These are phyloP conservation scores for Beauveria brongniartii DNA, from an alignment of 2,329 filamentous ascomycete genomes.

Conservation along the genomic window DNA sequence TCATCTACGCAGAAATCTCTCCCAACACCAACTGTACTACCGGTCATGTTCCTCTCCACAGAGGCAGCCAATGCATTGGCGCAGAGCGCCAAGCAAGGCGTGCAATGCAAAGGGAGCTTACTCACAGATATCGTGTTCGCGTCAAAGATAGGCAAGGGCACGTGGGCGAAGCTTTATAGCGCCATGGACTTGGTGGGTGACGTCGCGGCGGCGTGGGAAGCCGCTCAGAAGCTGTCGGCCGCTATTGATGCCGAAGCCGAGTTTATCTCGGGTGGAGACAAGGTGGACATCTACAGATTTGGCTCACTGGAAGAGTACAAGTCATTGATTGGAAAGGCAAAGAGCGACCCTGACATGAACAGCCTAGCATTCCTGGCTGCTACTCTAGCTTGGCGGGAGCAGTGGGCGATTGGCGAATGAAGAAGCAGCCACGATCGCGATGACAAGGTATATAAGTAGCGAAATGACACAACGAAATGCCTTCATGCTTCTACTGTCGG, in stretches of 20 bases:
- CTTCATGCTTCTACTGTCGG: neutral
- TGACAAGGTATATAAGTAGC: neutral
- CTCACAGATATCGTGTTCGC: neutral
- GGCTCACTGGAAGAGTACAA: slow-evolving; percentile 1
- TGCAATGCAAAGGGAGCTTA: neutral
- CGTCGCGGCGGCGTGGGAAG: neutral
- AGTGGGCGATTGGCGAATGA: slow-evolving; percentile 5
- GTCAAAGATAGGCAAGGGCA: neutral
- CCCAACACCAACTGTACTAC: too few relatives aligned
- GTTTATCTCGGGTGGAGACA: neutral
- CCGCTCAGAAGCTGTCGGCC: neutral
- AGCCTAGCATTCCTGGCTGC: slow-evolving; percentile 7
- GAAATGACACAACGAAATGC: neutral
- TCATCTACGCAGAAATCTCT: neutral
- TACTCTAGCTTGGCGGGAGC: slow-evolving; percentile 3
- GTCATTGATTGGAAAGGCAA: neutral
- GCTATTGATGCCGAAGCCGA: neutral
- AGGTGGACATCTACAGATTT: neutral
- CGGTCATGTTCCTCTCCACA: neutral
- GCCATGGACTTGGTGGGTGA: neutral
- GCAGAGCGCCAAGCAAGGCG: neutral
- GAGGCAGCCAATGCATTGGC: neutral
- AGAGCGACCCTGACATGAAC: slow-evolving; percentile 7
- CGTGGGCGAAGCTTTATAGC: neutral
- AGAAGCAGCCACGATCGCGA: neutral